A percentile compares a stretch with the other conserved stretches of the same genome.
These are phyloP conservation scores for Dryas alaskensis DNA, from an alignment of 306 rosid species.

Conservation along the genomic window DNA sequence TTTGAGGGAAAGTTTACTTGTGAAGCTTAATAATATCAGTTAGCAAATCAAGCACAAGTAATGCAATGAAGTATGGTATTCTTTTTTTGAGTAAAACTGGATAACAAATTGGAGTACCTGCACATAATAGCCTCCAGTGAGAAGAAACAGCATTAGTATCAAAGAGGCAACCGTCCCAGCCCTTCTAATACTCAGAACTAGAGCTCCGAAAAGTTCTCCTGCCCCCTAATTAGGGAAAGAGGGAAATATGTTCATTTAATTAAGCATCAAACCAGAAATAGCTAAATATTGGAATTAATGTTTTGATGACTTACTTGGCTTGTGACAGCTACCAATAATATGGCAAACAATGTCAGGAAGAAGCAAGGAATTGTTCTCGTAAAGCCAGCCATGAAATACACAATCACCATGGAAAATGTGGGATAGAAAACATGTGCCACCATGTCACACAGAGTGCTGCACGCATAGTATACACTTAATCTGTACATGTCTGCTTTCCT, in stretches of 20 bases:
- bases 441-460: conserved; percentile 97
- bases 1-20: not conserved
- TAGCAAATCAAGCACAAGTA: not conserved
- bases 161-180: conserved; percentile 82
- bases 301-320: conserved; percentile 66
- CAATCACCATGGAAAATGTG: conserved; percentile 68
- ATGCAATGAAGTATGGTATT: not conserved
- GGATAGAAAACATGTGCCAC: conserved; percentile 77
- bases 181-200: conserved; percentile 73
- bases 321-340: conserved; percentile 74
- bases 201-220: conserved; percentile 92
- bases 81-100: not conserved
- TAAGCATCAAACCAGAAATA: not conserved
- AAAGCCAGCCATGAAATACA: conserved; percentile 96
- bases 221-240: conserved; percentile 57
- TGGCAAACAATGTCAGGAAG: conserved; percentile 59
- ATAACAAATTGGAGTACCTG: conserved; percentile 47
- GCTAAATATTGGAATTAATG: not conserved
- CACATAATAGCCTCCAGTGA: conserved; percentile 93
- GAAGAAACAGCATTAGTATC: conserved; percentile 84
- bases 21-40: too few species aligned
- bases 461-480: conserved; percentile 79
- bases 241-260: conserved; percentile 7
- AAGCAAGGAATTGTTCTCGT: conserved; percentile 65
- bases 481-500: conserved; percentile 94